These are phyloP conservation scores for Isoetes taiwanensis DNA, from an alignment of 75 land plant genomes.

Conservation along the genomic window DNA sequence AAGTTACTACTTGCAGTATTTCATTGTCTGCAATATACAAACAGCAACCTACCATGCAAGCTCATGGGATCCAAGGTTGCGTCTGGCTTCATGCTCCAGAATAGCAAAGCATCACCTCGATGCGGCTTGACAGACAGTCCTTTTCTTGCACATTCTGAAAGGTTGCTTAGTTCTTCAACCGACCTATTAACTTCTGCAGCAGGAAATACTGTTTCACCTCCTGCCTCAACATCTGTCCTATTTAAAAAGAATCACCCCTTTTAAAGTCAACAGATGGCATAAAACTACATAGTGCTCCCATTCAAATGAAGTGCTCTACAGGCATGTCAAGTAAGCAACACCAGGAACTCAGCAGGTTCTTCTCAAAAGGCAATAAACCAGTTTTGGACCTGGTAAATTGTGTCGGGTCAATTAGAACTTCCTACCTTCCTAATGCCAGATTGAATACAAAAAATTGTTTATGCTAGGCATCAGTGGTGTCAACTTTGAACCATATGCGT, in stretches of 20 bases:
- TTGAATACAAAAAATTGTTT: not conserved
- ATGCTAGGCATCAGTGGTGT: not conserved
- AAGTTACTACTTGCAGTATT: no score
- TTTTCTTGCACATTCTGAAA: conserved; percentile 67
- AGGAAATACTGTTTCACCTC: conserved; percentile 93
- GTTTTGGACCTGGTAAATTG: not conserved
- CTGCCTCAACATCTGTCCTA: conserved; percentile 90
- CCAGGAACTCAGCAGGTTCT: no score
- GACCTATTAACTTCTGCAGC: conserved; percentile 56
- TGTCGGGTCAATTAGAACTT: no score
- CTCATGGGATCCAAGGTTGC: conserved; percentile 72
- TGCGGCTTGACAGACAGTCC: conserved; percentile 84
- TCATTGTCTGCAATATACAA: no score
- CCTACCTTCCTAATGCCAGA: no score
- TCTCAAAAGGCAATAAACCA: not conserved
- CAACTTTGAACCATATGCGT: not conserved
- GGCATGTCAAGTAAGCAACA: no score
- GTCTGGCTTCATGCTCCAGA: conserved; percentile 97
- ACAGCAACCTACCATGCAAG: conserved; percentile 57
- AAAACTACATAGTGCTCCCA: no score
- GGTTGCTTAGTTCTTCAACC: conserved; percentile 52
- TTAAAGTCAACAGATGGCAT: no score
- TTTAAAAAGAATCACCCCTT: not conserved
- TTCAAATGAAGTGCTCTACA: no score
- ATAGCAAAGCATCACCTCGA: conserved; percentile 84